Conservation (phyloP, 169 alveolate species). For the Plasmodium blacklocki region DNA sequence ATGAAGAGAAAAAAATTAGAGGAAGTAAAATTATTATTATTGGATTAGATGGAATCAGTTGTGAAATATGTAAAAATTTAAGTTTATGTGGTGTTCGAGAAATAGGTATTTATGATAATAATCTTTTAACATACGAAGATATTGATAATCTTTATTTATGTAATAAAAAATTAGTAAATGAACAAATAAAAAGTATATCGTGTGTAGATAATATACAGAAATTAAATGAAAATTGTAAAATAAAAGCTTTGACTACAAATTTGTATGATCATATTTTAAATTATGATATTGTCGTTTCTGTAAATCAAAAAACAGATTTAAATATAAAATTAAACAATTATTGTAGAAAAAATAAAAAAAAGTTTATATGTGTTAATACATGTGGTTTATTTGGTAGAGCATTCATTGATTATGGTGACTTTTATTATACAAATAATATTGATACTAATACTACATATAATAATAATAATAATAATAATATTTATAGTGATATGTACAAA, state of each 20-base stretch:
- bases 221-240: constrained; percentile 53
- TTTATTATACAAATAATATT: constrained; percentile 15
- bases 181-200: constrained; percentile 59
- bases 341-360: constrained; percentile 40
- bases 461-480: not conserved
- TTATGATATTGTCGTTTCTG: constrained; percentile 44
- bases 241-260: constrained; percentile 45
- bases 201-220: constrained; percentile 39
- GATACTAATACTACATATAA: too few relatives aligned
- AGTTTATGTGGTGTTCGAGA: constrained; percentile 58
- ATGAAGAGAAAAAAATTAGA: constrained; percentile 96
- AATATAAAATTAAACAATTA: constrained; percentile 40
- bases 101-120: constrained; percentile 62
- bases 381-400: constrained; percentile 68
- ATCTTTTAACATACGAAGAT: constrained; percentile 43
- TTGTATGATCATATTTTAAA: constrained; percentile 3
- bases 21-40: constrained; percentile 94
- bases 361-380: constrained; percentile 66
- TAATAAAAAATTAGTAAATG: constrained; percentile 36
- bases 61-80: constrained; percentile 79
- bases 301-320: constrained; percentile 30
- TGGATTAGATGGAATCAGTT: constrained; percentile 96
- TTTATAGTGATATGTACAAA: constrained; percentile 10
- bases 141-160: constrained; percentile 58
- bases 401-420: constrained; percentile 59